Evolutionary conservation across 257 asterid species (phyloP).

Genomic region (Rhazya stricta): DNA sequence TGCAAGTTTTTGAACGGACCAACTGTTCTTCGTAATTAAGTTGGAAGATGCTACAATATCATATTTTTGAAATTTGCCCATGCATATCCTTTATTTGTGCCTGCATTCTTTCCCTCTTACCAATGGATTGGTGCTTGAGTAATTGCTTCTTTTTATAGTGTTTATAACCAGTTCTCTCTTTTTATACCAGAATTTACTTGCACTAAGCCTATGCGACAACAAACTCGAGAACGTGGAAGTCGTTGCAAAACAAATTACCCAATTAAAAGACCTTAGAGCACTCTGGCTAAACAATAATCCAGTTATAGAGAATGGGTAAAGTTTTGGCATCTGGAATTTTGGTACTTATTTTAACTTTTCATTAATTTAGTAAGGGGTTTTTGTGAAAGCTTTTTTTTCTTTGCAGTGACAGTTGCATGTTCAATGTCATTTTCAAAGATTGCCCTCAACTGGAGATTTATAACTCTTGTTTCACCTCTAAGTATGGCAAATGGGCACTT

Average conservation of each 20-base stretch:
- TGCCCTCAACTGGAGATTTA: slow-evolving; percentile 68
- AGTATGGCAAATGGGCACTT: slow-evolving; percentile 80
- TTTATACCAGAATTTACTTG: slow-evolving; percentile 58
- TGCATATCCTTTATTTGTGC: neutral
- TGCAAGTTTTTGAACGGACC: neutral
- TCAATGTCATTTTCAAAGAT: slow-evolving; percentile 41
- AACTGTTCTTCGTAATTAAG: neutral
- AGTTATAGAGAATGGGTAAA: slow-evolving; percentile 46
- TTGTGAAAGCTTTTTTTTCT: slow-evolving; percentile 12
- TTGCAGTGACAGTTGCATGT: slow-evolving; percentile 47
- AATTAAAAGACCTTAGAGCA: slow-evolving; percentile 72
- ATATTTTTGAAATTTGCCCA: neutral
- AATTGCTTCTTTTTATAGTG: slow-evolving; percentile 15
- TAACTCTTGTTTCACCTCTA: slow-evolving; percentile 65
- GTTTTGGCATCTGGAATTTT: slow-evolving; percentile 15
- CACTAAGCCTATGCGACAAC: slow-evolving; percentile 74
- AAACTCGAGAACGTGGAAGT: slow-evolving; percentile 53
- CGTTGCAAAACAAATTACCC: slow-evolving; percentile 46
- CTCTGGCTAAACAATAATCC: slow-evolving; percentile 88
- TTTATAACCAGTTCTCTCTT: slow-evolving; percentile 5
- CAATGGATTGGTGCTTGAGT: slow-evolving; percentile 6
- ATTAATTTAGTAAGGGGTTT: neutral
- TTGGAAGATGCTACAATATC: neutral
- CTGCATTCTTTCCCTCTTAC: neutral
- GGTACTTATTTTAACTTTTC: neutral